Base-by-base conservation (phyloP, 2,329 filamentous ascomycete species). In the Exophiala alcalophila region DNA sequence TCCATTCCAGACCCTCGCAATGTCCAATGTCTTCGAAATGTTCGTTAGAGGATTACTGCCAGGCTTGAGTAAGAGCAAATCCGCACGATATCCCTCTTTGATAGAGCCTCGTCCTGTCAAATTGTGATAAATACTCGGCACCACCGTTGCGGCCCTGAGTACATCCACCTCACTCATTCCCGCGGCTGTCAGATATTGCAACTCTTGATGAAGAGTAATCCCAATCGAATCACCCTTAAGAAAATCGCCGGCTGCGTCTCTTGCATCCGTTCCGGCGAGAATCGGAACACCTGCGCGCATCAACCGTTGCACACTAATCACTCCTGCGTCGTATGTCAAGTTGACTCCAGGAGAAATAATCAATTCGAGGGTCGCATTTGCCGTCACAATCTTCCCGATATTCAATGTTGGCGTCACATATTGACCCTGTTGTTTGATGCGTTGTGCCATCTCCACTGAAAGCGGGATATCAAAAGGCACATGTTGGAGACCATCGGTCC, bases 181-280 rank as follows among this genome's bases (percentile, higher is more conserved):
- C 5, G 25, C 16, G 7, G 29, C 15, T 4, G 30, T 27, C 35
- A 39, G 16, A 3, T 29, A 19, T 28, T 39, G 20, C 25, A 39
- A 14, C 10, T 39, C 35, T 7, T 16, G 26, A 30, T 39, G 35
- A 5, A 39, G 20, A 12, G 9, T 20, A 21, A 18, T 11, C 6
- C 35, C 35, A 14, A 20, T 16, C 5, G 15, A 11, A 6, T 21
- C 18, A 4, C n/a, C 12, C 4, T 19, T n/a, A 10, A 24, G 35
- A 16, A 15, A 7, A n/a, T 9, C 15, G 5, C n/a, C n/a, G n/a
- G n/a, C n/a, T n/a, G 26, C 25, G 5, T 27, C 14, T 9, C 23
- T 14, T 11, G 27, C 29, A 23, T 40, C 38, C 6, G 38, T 33
- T 15, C 38, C 38, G 12, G 14, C 18, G 9, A 33, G 38, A 32